A percentile compares a stretch with the other conserved stretches of the same genome.
Evolutionary conservation across 2,329 filamentous ascomycete genomes (phyloP).

Genomic region (Coniochaeta sp.): DNA sequence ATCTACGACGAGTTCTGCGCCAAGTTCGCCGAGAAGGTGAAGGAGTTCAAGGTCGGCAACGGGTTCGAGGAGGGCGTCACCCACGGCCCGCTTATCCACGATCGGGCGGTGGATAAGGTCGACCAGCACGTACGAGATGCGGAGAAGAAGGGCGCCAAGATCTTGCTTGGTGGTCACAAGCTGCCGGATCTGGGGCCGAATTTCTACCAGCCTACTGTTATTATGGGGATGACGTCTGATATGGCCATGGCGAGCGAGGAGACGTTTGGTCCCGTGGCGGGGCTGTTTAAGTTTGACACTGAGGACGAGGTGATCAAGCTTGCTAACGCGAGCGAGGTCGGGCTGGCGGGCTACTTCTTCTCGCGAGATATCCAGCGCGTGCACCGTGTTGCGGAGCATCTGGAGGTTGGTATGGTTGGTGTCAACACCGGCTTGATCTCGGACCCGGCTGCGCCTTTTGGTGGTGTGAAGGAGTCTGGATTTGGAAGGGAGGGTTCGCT

Average conservation of each 20-base stretch:
- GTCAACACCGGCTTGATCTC: slow-evolving; percentile 69
- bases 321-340: slow-evolving; percentile 78
- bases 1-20: slow-evolving; percentile 70
- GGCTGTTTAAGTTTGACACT: slow-evolving; percentile 79
- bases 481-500: slow-evolving; percentile 73
- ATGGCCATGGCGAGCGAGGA: slow-evolving; percentile 86
- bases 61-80: slow-evolving; percentile 66
- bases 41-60: slow-evolving; percentile 66
- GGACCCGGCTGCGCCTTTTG: slow-evolving; percentile 57
- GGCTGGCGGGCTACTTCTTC: slow-evolving; percentile 93
- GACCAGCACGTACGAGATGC: slow-evolving; percentile 76
- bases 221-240: slow-evolving; percentile 75
- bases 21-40: slow-evolving; percentile 65
- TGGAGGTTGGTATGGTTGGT: slow-evolving; percentile 84
- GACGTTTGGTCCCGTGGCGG: slow-evolving; percentile 92
- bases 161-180: slow-evolving; percentile 69
- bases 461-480: slow-evolving; percentile 75
- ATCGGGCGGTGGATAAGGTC: slow-evolving; percentile 73
- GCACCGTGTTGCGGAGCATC: slow-evolving; percentile 55
- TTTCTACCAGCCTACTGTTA: slow-evolving; percentile 86
- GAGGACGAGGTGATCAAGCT: slow-evolving; percentile 82
- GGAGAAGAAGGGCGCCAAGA: slow-evolving; percentile 65
- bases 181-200: slow-evolving; percentile 70
- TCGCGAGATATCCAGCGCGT: slow-evolving; percentile 55
- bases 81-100: slow-evolving; percentile 80